These are phyloP conservation scores for Talaromyces sp. DNA, from an alignment of 2,329 filamentous ascomycete species.

Conservation along the genomic window DNA sequence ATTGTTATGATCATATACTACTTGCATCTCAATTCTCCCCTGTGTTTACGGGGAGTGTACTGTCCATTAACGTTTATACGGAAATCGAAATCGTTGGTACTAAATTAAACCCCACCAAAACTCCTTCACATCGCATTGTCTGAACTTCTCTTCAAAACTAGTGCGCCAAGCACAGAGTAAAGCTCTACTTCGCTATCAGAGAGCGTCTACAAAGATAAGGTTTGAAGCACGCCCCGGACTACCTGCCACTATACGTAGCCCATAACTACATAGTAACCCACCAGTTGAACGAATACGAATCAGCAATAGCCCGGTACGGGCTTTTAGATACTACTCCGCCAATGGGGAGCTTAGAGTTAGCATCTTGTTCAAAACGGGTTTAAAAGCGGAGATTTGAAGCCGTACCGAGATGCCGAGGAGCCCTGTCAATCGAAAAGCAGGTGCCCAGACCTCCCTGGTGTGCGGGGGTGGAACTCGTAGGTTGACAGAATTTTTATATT, in stretches of 20 bases:
- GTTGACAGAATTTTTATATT: too few relatives aligned
- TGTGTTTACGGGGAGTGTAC: not conserved
- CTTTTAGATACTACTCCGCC: not conserved
- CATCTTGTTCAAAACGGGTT: not conserved
- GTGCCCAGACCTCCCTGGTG: too few relatives aligned
- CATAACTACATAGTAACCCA: too few relatives aligned
- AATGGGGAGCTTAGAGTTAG: not conserved
- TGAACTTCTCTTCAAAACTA: not conserved
- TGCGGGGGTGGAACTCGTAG: too few relatives aligned
- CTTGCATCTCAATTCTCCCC: not conserved
- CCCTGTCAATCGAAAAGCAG: not conserved
- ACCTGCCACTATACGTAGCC: too few relatives aligned
- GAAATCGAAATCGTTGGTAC: not conserved
- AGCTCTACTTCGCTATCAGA: not conserved
- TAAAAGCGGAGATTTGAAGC: not conserved
- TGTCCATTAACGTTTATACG: not conserved
- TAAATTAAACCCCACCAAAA: not conserved
- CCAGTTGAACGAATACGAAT: too few relatives aligned
- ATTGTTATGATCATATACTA: not conserved
- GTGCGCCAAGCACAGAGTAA: not conserved
- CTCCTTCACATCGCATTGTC: not conserved
- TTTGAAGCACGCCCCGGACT: not conserved
- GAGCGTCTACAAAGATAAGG: not conserved
- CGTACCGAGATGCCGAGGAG: not conserved
- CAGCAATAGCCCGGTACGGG: not conserved